Evolutionary conservation across 2,329 filamentous ascomycete genomes (phyloP), one percentile per base, ranked within the genome.

Genomic region (Neonectria magnoliae): DNA sequence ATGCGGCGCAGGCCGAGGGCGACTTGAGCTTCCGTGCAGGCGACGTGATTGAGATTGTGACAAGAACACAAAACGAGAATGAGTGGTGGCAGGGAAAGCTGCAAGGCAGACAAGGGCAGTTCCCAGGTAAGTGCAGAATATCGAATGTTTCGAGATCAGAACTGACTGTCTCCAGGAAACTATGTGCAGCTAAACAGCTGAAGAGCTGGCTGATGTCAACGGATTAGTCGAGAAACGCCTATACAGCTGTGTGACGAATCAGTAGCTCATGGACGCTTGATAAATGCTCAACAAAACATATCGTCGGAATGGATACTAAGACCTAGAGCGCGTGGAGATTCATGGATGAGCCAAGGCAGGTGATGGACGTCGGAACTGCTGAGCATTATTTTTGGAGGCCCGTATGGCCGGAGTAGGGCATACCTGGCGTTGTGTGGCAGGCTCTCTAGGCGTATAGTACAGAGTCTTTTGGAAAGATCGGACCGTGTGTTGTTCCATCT

Each of bases 11-110:
- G 77, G 94, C 95, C 1, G 94, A 97, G 68, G 94, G 94, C 3
- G 96, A 99, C 77, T 82, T 99, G 67, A 97, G 93, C 74, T 99
- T 99, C 81, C 87, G 87, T 18, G 89, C 93, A 0, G 94, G 95
- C 5, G 96, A 99, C 67, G 82, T 91, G 5, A 98, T 99, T 74
- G 94, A 98, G 78, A 94, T 99, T 71, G 78, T 96, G 2, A 86
- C 85, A 65, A 87, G 93, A 71, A 97, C 93, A n/a, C 85, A 87
- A 67, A 98, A 97, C 74, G 90, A 93, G 56, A 98, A 99, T 72
- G 96, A 99, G 80, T 99, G 96, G 96, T 99, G 96, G 96, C 90
- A 86, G 9, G 96, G 96, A 41, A 92, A 89, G 76, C 77, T 97
- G 58, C 85, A 91, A 64, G 93, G 92, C 53, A 91, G 91, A 80